A percentile compares a stretch with the other conserved stretches of the same genome.
Evolutionary conservation across 495 filamentous ascomycete species (phyloP).

Genomic region (Hypoxylon cercidicola): DNA sequence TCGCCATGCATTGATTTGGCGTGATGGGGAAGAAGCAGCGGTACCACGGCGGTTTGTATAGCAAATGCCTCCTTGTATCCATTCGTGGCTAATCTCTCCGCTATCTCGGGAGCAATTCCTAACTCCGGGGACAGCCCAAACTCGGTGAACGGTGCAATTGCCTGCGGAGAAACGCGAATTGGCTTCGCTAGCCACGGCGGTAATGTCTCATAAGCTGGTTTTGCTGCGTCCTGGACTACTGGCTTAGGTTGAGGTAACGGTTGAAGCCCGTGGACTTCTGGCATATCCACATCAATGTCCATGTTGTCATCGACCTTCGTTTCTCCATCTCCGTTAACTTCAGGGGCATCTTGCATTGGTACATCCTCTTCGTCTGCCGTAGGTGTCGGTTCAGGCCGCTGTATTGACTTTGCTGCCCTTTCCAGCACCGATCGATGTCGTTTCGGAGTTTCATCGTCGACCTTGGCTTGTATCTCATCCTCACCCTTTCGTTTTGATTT

Average conservation of each 20-base stretch:
- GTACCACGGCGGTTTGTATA: conserved; percentile 83
- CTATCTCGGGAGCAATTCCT: conserved; percentile 52
- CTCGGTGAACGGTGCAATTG: conserved; percentile 67
- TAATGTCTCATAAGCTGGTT: conserved; percentile 64
- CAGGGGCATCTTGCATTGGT: conserved; percentile 43
- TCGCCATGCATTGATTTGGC: conserved; percentile 70
- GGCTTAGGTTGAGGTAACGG: conserved; percentile 81
- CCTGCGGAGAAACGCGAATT: conserved; percentile 66
- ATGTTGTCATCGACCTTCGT: conserved; percentile 40
- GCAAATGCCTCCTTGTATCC: conserved; percentile 82
- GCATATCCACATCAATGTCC: conserved; percentile 43
- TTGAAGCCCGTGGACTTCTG: conserved; percentile 72
- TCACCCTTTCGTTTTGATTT: conserved; percentile 31
- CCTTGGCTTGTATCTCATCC: conserved; percentile 9
- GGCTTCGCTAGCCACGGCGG: conserved; percentile 82
- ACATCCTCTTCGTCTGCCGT: conserved; percentile 39
- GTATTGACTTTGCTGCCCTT: conserved; percentile 60
- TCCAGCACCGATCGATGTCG: conserved; percentile 58
- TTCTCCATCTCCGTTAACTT: conserved; percentile 37
- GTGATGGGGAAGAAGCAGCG: conserved; percentile 72
- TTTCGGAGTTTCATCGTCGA: conserved; percentile 42
- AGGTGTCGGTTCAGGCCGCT: conserved; percentile 39
- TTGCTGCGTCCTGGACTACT: conserved; percentile 61
- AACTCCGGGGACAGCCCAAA: conserved; percentile 67
- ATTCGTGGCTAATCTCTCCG: conserved; percentile 67